A percentile compares a stretch with the other conserved stretches of the same genome.
phyloP scores from a whole-genome alignment of 768 basidiomycete genomes.

The Pleurotus platypus region DNA sequence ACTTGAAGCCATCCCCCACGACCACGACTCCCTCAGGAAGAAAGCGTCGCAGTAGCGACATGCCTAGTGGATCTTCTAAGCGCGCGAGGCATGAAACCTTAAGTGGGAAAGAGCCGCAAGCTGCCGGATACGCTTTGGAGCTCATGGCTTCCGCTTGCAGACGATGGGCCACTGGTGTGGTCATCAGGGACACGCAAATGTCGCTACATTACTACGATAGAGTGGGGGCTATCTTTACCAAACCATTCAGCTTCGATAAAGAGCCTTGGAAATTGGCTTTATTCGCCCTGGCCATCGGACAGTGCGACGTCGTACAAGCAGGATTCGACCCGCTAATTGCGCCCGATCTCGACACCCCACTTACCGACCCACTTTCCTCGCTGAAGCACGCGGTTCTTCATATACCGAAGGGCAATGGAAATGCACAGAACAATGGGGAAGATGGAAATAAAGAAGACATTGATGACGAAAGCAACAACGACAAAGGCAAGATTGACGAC shows the following conservation, averaged over 20 bases:
- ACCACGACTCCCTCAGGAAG: not conserved
- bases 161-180: not conserved
- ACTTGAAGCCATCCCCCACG: not conserved
- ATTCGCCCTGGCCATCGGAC: not conserved
- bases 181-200: not conserved
- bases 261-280: not conserved
- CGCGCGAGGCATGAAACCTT: not conserved
- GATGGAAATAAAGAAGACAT: no score
- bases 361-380: not conserved
- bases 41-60: not conserved
- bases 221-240: not conserved
- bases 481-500: not conserved
- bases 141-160: not conserved
- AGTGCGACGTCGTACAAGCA: not conserved
- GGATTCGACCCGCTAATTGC: not conserved
- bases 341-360: not conserved
- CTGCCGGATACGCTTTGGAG: not conserved
- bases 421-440: not conserved
- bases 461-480: not conserved
- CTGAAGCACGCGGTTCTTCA: not conserved
- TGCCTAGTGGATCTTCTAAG: not conserved
- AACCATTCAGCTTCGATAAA: not conserved
- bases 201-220: not conserved
- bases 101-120: not conserved
- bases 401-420: not conserved